A percentile compares a stretch with the other conserved stretches of the same genome.
Conservation (phyloP, 345 rosid species). For the Rhodamnia argentea region DNA sequence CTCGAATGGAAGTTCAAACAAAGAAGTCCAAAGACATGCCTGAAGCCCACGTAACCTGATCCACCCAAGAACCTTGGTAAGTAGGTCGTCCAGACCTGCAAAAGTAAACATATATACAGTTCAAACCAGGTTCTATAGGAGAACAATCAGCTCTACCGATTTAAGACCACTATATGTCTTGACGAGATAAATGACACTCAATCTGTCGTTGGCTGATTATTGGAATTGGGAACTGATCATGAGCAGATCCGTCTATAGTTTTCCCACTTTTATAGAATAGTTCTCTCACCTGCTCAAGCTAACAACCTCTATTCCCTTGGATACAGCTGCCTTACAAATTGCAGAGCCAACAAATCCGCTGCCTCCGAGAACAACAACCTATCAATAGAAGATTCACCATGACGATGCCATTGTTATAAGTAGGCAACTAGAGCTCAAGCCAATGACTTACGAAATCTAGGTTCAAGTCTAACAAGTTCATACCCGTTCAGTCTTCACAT, state of each 20-base stretch:
- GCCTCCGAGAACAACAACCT: slow-evolving; percentile 92
- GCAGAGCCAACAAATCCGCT: slow-evolving; percentile 93
- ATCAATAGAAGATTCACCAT: slow-evolving; percentile 14
- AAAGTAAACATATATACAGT: background rate
- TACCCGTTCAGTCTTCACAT: slow-evolving; percentile 71
- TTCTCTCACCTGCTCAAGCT: slow-evolving; percentile 73
- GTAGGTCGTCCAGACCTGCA: slow-evolving; percentile 83
- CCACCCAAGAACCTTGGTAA: slow-evolving; percentile 62
- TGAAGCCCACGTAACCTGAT: slow-evolving; percentile 84
- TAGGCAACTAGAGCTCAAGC: background rate
- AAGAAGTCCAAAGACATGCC: slow-evolving; percentile 27
- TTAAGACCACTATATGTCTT: background rate
- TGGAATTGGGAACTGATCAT: background rate
- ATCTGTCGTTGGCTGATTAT: background rate
- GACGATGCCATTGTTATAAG: background rate
- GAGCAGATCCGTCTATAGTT: background rate
- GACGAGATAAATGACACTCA: background rate
- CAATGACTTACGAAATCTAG: background rate
- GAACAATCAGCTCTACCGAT: slow-evolving; percentile 1
- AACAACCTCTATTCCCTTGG: slow-evolving; percentile 70
- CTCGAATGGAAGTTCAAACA: background rate
- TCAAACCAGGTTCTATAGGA: background rate
- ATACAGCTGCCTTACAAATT: slow-evolving; percentile 84
- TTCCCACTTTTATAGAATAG: background rate
- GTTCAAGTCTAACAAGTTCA: background rate